Percentiles rank a stretch among this genome's conserved stretches.
These are phyloP conservation scores for Arxiozyma bovina DNA, from an alignment of 1,139 yeast species.

Conservation along the genomic window DNA sequence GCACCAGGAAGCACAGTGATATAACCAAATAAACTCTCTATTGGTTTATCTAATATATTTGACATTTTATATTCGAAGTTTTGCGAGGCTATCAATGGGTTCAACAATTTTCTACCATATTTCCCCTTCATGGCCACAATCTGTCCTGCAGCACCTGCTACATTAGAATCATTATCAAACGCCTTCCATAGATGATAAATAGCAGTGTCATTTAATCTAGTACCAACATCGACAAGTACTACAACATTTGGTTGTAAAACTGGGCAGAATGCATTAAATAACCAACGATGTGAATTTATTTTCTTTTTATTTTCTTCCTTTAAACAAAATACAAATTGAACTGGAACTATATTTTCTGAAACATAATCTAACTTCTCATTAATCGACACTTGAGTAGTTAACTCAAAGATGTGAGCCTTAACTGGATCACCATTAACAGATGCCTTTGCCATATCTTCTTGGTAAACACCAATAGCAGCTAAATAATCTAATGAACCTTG, in stretches of 20 bases:
- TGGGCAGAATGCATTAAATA: slow-evolving; percentile 88
- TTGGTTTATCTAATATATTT: slow-evolving; percentile 87
- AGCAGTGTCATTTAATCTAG: slow-evolving; percentile 77
- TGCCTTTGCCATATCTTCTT: slow-evolving; percentile 92
- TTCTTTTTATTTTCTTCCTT: slow-evolving; percentile 85
- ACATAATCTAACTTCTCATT: slow-evolving; percentile 79
- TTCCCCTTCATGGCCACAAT: slow-evolving; percentile 90
- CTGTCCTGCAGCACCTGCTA: slow-evolving; percentile 98
- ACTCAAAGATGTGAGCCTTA: slow-evolving; percentile 86
- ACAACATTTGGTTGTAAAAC: slow-evolving; percentile 81
- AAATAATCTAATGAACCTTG: slow-evolving; percentile 75
- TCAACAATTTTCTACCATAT: slow-evolving; percentile 66
- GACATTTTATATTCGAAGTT: slow-evolving; percentile 96
- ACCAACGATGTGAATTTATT: slow-evolving; percentile 92
- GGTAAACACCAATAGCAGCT: slow-evolving; percentile 92
- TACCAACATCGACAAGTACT: slow-evolving; percentile 82
- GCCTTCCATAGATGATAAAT: slow-evolving; percentile 93
- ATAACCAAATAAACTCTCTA: slow-evolving; percentile 88
- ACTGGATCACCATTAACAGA: slow-evolving; percentile 85
- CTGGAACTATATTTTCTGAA: slow-evolving; percentile 80
- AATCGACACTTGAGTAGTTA: slow-evolving; percentile 81
- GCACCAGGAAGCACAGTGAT: slow-evolving; percentile 96
- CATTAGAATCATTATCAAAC: slow-evolving; percentile 88
- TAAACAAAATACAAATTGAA: slow-evolving; percentile 80
- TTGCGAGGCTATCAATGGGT: slow-evolving; percentile 93